Percentiles rank a stretch among this genome's conserved stretches.
These are phyloP conservation scores for Schizochytrium sp. DNA, from an alignment of 108 stramenopile species.

Conservation along the genomic window DNA sequence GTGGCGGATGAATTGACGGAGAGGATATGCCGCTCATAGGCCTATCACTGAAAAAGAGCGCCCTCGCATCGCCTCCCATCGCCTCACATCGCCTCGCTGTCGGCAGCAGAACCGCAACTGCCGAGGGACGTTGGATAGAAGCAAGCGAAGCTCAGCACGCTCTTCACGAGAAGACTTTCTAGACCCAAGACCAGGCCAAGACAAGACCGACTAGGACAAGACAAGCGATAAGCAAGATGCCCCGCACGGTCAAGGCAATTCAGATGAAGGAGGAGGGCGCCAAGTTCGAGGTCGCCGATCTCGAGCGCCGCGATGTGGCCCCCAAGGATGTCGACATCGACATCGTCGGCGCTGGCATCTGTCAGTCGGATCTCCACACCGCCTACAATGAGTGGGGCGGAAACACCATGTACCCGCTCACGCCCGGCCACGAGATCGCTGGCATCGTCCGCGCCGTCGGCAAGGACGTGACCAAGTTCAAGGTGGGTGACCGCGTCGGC, in stretches of 20 bases:
- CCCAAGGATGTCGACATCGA: slow-evolving; percentile 12
- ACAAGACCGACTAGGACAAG: too few relatives aligned
- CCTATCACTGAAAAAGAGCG: too few relatives aligned
- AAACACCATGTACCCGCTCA: background rate
- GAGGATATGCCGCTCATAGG: too few relatives aligned
- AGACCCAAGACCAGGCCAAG: too few relatives aligned
- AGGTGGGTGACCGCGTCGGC: slow-evolving; percentile 60
- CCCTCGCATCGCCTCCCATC: too few relatives aligned
- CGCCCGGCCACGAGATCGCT: slow-evolving; percentile 42
- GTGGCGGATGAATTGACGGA: too few relatives aligned
- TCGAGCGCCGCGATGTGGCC: slow-evolving; percentile 7
- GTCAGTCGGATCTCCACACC: slow-evolving; percentile 51
- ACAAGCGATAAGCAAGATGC: background rate
- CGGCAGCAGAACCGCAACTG: too few relatives aligned
- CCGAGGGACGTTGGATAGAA: too few relatives aligned
- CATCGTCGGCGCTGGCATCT: slow-evolving; percentile 35
- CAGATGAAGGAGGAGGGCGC: background rate
- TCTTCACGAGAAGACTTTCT: too few relatives aligned
- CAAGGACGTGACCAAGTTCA: slow-evolving; percentile 41
- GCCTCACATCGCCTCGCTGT: too few relatives aligned
- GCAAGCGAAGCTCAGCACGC: too few relatives aligned
- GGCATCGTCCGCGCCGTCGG: slow-evolving; percentile 53
- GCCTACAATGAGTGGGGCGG: slow-evolving; percentile 27
- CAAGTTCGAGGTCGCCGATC: background rate
- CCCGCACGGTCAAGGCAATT: background rate